Base-by-base conservation (phyloP, 1,284 basidiomycete genomes). In the Termitomyces sp. region DNA sequence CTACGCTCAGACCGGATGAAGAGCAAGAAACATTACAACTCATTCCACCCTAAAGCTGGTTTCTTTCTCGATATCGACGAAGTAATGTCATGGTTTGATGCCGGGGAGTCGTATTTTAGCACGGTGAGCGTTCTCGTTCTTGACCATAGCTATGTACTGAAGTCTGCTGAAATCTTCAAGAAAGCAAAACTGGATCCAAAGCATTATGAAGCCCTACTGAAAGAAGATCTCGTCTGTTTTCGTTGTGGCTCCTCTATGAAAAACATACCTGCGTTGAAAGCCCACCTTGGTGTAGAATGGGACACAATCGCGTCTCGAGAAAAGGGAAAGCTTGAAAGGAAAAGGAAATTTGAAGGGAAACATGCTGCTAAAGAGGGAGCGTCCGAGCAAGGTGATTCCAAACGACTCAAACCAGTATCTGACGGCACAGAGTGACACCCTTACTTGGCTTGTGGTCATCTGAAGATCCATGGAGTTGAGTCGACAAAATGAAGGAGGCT, bases 1-100 rank as follows among this genome's bases (percentile, higher is more conserved):
- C 72, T 97, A 17, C 78, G 83, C 49, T 88, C 89, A 0, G 76
- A 81, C 2, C 72, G 74, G 36, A 72, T 98, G 72, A 98, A 96
- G 71, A 82, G 81, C 58, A 98, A 97, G 77, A 94, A 91, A 65
- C 94, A 98, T 64, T 94, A 94, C 74, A 94, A 96, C 67, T 93
- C 92, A 2, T 99, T 98, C 73, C 85, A 91, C 62, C 96, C 95
- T 0, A 80, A 80, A 30, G 74, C 82, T 12, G 94, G 92, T 0
- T 98, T 94, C 73, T 98, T 97, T 69, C 65, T 98, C 0, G 81
- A 85, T 52, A 72, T 97, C 3, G 76, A 82, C 34, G 83, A 91
- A 5, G 86, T 97, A 3, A 70, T 90, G 40, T 74, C 76, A 0
- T 92, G 90, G 86, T 84, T 93, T 52, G 84, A 87, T 36, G 75